Evolutionary conservation across 2,329 filamentous ascomycete species (phyloP).

Genomic region (Alternaria arborescens): DNA sequence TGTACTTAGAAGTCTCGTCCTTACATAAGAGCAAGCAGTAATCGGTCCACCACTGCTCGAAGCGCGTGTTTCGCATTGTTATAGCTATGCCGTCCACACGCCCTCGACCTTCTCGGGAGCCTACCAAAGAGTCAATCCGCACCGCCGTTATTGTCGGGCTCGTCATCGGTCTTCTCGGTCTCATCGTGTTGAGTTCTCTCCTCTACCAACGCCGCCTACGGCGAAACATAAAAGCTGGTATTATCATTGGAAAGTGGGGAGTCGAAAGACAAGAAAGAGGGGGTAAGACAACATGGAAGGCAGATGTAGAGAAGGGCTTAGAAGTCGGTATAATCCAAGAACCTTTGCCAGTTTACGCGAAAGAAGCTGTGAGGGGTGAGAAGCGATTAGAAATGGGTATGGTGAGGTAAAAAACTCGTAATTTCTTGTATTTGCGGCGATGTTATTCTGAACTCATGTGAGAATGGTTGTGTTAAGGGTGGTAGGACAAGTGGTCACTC

Average conservation of each 20-base stretch:
- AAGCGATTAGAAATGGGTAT: neutral
- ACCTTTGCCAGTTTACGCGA: neutral
- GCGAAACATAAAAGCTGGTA: neutral
- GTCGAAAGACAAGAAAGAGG: neutral
- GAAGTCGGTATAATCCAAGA: conserved; percentile 3
- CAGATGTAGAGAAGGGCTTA: neutral
- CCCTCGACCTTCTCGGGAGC: neutral
- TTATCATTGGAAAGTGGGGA: too few species aligned
- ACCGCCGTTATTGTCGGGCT: conserved; percentile 3
- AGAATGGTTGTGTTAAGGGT: neutral
- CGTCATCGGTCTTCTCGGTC: neutral
- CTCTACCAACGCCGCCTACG: neutral
- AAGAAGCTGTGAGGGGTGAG: neutral
- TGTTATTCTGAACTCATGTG: neutral
- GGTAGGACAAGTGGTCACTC: neutral
- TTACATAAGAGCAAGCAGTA: neutral
- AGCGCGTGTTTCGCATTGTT: neutral
- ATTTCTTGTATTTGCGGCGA: neutral
- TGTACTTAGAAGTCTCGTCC: neutral
- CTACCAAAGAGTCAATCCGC: conserved; percentile 1
- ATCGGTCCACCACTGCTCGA: neutral
- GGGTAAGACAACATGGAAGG: neutral
- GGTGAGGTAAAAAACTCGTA: neutral
- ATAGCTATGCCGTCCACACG: neutral
- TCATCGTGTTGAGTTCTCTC: neutral